A percentile compares a stretch with the other conserved stretches of the same genome.
These are phyloP conservation scores for Calonectria pseudoturangicola DNA, from an alignment of 2,329 filamentous ascomycete genomes.

Conservation along the genomic window DNA sequence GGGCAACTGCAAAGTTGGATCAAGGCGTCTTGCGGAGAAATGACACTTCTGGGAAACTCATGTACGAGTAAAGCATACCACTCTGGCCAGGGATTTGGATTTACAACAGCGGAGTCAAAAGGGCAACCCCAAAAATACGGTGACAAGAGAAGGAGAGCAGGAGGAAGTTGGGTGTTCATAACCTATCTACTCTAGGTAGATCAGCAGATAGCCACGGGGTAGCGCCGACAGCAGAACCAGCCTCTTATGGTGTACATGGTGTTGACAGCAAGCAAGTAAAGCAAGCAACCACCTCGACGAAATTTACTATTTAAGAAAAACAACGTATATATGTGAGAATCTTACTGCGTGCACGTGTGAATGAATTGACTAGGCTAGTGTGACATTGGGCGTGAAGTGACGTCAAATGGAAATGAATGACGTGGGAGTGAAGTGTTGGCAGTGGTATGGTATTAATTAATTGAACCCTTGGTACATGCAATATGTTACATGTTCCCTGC, in stretches of 20 bases:
- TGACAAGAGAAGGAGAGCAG: slow-evolving; percentile 9
- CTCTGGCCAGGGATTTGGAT: slow-evolving; percentile 41
- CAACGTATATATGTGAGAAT: not conserved
- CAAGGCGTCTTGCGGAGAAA: slow-evolving; percentile 48
- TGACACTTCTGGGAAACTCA: slow-evolving; percentile 33
- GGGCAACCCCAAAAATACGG: slow-evolving; percentile 33
- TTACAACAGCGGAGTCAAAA: slow-evolving; percentile 38
- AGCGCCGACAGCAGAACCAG: slow-evolving; percentile 40
- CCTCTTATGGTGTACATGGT: slow-evolving; percentile 45
- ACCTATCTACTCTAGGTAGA: not conserved
- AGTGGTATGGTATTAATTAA: too few relatives aligned
- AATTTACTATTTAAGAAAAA: slow-evolving; percentile 40
- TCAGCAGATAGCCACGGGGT: slow-evolving; percentile 37
- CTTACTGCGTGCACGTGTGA: not conserved
- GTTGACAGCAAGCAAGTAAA: slow-evolving; percentile 25
- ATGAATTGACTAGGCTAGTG: not conserved
- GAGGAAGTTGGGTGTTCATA: slow-evolving; percentile 4
- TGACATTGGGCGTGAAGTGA: not conserved
- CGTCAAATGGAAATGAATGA: too few relatives aligned
- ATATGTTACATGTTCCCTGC: too few relatives aligned
- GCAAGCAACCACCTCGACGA: slow-evolving; percentile 46
- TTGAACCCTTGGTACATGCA: too few relatives aligned
- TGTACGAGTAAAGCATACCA: slow-evolving; percentile 51
- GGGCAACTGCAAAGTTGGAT: slow-evolving; percentile 42
- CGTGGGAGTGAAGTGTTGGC: too few relatives aligned